These are phyloP conservation scores for Citrus mangshanensis DNA, from an alignment of 345 rosid species.

Conservation along the genomic window DNA sequence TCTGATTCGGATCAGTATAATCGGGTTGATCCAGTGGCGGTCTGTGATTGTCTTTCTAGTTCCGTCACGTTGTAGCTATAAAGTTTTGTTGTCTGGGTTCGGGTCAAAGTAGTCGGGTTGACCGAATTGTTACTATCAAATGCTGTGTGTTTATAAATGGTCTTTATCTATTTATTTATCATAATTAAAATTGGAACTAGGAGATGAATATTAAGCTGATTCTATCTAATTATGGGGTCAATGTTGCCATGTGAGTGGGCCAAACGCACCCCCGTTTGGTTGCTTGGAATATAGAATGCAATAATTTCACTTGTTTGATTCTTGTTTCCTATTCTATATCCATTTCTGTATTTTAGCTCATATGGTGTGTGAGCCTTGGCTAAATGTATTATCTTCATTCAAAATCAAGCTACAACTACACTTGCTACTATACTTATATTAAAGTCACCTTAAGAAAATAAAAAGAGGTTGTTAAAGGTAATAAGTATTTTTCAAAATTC, in stretches of 20 bases:
- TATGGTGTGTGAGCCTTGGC: neutral
- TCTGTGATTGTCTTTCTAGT: neutral
- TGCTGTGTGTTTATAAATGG: neutral
- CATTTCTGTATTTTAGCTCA: neutral
- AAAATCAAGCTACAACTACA: neutral
- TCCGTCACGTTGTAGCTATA: neutral
- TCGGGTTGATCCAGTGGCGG: neutral
- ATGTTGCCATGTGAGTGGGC: neutral
- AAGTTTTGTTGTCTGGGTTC: neutral
- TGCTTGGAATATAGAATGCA: neutral
- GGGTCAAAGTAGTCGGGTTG: neutral
- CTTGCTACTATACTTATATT: neutral
- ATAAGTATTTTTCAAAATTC: neutral
- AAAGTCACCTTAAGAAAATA: neutral
- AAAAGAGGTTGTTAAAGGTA: neutral
- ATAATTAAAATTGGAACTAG: neutral
- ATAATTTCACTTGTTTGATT: neutral
- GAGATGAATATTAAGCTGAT: neutral
- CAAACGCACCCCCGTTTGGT: conserved; percentile 1
- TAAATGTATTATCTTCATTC: neutral
- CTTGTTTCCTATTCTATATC: neutral
- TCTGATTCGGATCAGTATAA: neutral
- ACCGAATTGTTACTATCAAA: neutral
- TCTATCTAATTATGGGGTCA: neutral
- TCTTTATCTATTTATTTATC: neutral